These are phyloP conservation scores for Solanum chaucha DNA, from an alignment of 257 asterid genomes.

Conservation along the genomic window DNA sequence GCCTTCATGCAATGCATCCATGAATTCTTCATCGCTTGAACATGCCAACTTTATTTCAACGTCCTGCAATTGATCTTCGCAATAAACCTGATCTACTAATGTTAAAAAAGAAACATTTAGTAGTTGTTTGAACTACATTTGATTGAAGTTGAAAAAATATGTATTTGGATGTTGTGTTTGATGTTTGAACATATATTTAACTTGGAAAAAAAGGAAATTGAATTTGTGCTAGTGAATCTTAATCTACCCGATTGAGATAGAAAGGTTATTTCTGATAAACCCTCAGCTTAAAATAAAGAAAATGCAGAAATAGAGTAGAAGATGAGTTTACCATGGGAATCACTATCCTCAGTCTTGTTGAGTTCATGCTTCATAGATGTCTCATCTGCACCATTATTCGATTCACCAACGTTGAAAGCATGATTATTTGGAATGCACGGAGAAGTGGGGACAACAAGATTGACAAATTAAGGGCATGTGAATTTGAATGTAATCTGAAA, in stretches of 20 bases:
- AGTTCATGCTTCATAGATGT: constrained; percentile 8
- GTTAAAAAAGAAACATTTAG: constrained; percentile 1
- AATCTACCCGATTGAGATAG: neutral
- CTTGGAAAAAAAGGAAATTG: neutral
- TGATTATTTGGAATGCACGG: constrained; percentile 6
- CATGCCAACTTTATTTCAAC: constrained; percentile 33
- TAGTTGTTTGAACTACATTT: neutral
- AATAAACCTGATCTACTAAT: constrained; percentile 11
- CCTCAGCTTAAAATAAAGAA: neutral
- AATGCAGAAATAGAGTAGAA: neutral
- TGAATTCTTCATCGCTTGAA: constrained; percentile 36
- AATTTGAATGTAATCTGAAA: constrained; percentile 40
- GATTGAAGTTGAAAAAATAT: neutral
- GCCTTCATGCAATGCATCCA: constrained; percentile 30
- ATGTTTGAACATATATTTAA: neutral
- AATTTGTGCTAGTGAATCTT: neutral
- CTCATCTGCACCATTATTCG: neutral
- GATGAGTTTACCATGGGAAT: constrained; percentile 40
- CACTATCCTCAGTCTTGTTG: constrained; percentile 14
- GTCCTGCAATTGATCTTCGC: constrained; percentile 43
- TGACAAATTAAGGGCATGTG: constrained; percentile 15
- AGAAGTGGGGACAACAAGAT: constrained; percentile 7
- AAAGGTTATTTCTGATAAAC: no score
- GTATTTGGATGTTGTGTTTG: neutral
- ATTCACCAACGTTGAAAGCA: neutral